These are phyloP conservation scores for Sugiyamaella japonica DNA, from an alignment of 1,139 yeast species.

Conservation along the genomic window DNA sequence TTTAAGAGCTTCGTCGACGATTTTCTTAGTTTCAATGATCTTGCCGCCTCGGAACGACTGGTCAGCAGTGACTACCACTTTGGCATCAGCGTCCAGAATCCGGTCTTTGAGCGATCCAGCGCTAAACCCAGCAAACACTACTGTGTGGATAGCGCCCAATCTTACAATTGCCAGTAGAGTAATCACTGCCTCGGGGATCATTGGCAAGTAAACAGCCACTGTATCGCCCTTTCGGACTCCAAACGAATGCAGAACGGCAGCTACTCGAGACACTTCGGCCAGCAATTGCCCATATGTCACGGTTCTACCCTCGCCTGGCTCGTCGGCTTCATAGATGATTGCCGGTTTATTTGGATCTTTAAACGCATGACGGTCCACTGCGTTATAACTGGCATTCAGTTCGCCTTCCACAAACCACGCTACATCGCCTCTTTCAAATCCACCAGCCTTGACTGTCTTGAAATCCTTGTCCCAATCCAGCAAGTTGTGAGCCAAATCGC, in stretches of 20 bases:
- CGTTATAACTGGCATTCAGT: slow-evolving; percentile 88
- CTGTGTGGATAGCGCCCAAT: slow-evolving; percentile 94
- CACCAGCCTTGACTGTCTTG: slow-evolving; percentile 64
- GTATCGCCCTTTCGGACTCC: slow-evolving; percentile 93
- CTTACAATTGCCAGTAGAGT: slow-evolving; percentile 94
- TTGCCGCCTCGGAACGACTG: slow-evolving; percentile 97
- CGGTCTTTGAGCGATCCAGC: slow-evolving; percentile 91
- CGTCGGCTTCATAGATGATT: slow-evolving; percentile 92
- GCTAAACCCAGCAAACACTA: slow-evolving; percentile 94
- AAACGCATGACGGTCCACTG: slow-evolving; percentile 95
- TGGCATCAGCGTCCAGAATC: slow-evolving; percentile 81
- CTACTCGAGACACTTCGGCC: slow-evolving; percentile 81
- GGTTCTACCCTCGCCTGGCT: slow-evolving; percentile 64
- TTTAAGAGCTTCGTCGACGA: slow-evolving; percentile 87
- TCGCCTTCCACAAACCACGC: slow-evolving; percentile 95
- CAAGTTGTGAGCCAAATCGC: slow-evolving; percentile 72
- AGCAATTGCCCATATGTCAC: slow-evolving; percentile 84
- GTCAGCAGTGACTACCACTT: slow-evolving; percentile 89
- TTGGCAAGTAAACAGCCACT: slow-evolving; percentile 93
- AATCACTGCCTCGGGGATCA: slow-evolving; percentile 92
- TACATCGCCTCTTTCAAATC: slow-evolving; percentile 71
- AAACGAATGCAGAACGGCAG: slow-evolving; percentile 81
- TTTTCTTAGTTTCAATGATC: slow-evolving; percentile 82
- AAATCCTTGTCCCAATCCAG: slow-evolving; percentile 85
- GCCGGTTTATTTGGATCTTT: slow-evolving; percentile 82